Percentiles rank a stretch among this genome's conserved stretches.
These are phyloP conservation scores for Kuraishia ogatae DNA, from an alignment of 805 yeast genomes.

Conservation along the genomic window DNA sequence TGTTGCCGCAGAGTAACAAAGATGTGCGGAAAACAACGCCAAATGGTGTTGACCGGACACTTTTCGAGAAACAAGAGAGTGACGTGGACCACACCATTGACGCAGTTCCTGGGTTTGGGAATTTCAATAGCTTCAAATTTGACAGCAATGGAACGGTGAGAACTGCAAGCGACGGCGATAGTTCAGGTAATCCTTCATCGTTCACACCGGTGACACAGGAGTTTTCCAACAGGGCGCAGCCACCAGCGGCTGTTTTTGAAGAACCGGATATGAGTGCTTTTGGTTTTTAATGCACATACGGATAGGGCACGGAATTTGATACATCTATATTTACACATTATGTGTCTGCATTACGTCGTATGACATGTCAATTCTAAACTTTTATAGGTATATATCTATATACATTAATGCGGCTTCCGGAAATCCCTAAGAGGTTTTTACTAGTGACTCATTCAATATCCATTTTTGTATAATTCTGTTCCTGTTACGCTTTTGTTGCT, in stretches of 20 bases:
- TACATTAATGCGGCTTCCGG: too few species aligned
- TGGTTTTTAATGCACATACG: constrained; percentile 25
- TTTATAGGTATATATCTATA: too few species aligned
- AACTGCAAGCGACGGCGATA: not conserved
- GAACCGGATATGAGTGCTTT: constrained; percentile 78
- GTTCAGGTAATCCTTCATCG: not conserved
- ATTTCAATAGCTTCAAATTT: not conserved
- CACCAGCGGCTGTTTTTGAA: constrained; percentile 47
- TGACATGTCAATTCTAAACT: too few species aligned
- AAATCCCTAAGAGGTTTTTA: too few species aligned
- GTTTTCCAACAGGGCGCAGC: constrained; percentile 18
- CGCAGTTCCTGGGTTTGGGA: not conserved
- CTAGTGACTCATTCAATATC: too few species aligned
- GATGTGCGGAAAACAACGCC: not conserved
- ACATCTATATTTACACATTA: too few species aligned
- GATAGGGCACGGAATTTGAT: not conserved
- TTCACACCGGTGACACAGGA: constrained; percentile 4
- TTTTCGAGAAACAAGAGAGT: not conserved
- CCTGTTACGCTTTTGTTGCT: too few species aligned
- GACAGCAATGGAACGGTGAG: not conserved
- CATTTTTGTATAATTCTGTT: too few species aligned
- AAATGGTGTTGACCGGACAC: not conserved
- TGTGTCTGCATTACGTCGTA: too few species aligned
- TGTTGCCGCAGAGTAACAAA: not conserved
- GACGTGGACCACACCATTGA: not conserved